These are phyloP conservation scores for Xylaria grammica DNA, from an alignment of 495 filamentous ascomycete species.

Conservation along the genomic window DNA sequence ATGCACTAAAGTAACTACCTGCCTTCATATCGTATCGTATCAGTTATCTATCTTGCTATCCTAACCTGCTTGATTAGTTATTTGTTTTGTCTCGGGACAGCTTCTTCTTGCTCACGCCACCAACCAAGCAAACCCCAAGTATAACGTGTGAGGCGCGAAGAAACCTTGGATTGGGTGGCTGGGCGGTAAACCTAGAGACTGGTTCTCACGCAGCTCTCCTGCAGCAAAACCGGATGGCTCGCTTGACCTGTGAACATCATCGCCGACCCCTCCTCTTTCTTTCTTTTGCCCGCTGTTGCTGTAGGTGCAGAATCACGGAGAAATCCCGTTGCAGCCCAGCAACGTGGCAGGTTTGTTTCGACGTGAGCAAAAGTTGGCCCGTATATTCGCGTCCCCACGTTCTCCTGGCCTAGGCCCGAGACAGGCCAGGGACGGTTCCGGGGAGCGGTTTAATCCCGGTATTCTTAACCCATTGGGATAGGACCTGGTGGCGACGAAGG, in stretches of 20 bases:
- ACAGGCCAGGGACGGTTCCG: slow-evolving; percentile 4
- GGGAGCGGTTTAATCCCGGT: slow-evolving; percentile 7
- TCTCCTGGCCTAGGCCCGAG: slow-evolving; percentile 3
- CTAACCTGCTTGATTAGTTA: not conserved
- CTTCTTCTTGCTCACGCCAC: not conserved
- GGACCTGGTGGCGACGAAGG: not conserved
- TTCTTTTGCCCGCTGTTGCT: too few relatives aligned
- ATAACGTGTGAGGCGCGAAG: not conserved
- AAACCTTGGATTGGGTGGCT: not conserved
- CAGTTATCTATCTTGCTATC: not conserved
- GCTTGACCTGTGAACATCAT: not conserved
- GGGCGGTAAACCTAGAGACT: too few relatives aligned
- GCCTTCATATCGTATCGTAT: not conserved
- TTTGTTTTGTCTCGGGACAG: not conserved
- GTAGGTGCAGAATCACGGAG: not conserved
- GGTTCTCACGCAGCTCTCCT: not conserved
- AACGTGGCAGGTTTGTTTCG: not conserved
- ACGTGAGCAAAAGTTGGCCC: not conserved
- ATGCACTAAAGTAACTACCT: slow-evolving; percentile 6
- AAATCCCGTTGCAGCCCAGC: too few relatives aligned
- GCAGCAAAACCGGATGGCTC: not conserved
- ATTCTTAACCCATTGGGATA: not conserved
- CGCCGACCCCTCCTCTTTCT: not conserved
- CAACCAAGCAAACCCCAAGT: not conserved
- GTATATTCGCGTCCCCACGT: slow-evolving; percentile 11